Conservation (phyloP, 768 basidiomycete genomes). For the Lentinula boryana region DNA sequence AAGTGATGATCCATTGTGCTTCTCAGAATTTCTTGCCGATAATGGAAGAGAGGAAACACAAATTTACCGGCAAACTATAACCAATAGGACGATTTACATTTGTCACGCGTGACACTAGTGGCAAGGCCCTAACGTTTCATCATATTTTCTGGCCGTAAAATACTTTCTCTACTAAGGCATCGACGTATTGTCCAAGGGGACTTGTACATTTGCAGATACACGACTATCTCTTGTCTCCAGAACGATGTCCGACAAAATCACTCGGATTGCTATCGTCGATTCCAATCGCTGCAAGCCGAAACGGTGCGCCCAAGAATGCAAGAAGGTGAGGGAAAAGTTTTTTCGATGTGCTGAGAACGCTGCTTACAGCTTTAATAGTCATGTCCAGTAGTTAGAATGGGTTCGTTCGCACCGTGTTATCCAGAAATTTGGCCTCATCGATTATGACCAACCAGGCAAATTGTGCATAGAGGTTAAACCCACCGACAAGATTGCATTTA, state of each 20-base stretch:
- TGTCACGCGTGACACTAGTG: not conserved
- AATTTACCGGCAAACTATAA: too few species aligned
- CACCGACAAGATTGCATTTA: constrained; percentile 95
- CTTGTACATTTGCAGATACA: not conserved
- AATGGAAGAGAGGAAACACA: too few species aligned
- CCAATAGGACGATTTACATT: not conserved
- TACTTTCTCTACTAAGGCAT: not conserved
- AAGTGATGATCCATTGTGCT: too few species aligned
- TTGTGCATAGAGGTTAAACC: constrained; percentile 98
- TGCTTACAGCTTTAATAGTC: constrained; percentile 35
- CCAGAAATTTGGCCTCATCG: not conserved
- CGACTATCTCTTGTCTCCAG: not conserved
- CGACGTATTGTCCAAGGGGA: not conserved
- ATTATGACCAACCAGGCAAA: constrained; percentile 53
- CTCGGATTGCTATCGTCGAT: constrained; percentile 94
- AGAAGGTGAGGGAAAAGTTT: constrained; percentile 55
- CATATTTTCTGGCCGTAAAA: not conserved
- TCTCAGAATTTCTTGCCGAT: too few species aligned
- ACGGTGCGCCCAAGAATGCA: constrained; percentile 95
- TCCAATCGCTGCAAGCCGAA: constrained; percentile 94
- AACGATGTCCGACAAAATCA: constrained; percentile 89
- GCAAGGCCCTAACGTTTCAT: not conserved
- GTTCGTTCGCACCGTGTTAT: constrained; percentile 30
- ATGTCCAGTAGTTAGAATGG: constrained; percentile 98
- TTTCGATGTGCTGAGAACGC: constrained; percentile 7